Conservation (phyloP, 2,329 filamentous ascomycete species). For the Monosporascus ibericus region DNA sequence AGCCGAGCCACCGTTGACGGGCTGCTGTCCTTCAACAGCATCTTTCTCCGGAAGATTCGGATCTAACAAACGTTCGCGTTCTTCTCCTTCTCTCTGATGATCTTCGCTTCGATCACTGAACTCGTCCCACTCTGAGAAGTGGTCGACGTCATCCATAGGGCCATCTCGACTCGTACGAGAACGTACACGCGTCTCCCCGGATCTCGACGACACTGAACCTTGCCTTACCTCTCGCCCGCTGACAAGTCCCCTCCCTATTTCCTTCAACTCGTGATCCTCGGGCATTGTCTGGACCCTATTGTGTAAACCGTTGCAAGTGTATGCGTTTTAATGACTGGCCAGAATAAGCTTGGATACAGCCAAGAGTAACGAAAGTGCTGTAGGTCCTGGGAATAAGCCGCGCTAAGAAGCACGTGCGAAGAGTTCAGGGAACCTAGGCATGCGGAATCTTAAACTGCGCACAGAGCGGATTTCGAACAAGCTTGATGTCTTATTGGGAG, state of each 20-base stretch:
- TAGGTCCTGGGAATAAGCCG: no score
- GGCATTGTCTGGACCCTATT: not conserved
- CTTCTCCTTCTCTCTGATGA: conserved; percentile 39
- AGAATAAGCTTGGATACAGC: no score
- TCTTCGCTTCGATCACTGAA: conserved; percentile 29
- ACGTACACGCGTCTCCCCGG: conserved; percentile 1
- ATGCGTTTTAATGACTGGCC: no score
- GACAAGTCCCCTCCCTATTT: conserved; percentile 1
- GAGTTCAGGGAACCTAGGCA: no score
- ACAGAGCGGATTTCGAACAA: no score
- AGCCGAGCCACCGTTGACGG: conserved; percentile 13
- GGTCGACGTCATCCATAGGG: conserved; percentile 18
- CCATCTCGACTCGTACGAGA: not conserved
- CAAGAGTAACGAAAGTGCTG: no score
- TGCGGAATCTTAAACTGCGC: no score
- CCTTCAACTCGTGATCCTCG: not conserved
- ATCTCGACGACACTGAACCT: conserved; percentile 8
- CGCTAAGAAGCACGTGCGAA: no score
- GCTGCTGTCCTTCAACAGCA: conserved; percentile 24
- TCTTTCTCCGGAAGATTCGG: conserved; percentile 43
- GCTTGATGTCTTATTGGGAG: no score
- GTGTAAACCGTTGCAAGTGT: not conserved
- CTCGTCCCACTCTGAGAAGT: conserved; percentile 34
- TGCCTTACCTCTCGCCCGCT: conserved; percentile 23
- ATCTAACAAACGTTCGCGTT: conserved; percentile 52